Base-by-base conservation (phyloP, 2,329 filamentous ascomycete species). In the Helicocarpus griseus region DNA sequence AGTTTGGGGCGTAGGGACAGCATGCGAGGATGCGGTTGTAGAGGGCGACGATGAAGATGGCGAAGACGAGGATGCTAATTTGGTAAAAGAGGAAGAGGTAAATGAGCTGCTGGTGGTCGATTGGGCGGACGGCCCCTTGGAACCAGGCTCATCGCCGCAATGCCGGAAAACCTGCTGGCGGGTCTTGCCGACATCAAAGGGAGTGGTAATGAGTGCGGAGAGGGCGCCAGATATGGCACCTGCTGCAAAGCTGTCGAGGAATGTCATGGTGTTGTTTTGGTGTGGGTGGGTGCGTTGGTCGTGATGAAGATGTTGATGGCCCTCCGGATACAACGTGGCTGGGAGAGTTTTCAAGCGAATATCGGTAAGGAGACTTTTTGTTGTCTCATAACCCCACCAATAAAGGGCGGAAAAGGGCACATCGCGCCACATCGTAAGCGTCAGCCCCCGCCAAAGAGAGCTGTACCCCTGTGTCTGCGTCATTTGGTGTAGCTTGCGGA, bases 141-240 rank as follows among this genome's bases (percentile, higher is more conserved):
- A 56, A 2, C 61, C 45, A 9, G 57, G 53, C 46, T 67, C 64
- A 40, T 75, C 72, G 5, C 69, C 69, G 40, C 68, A 64, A 55
- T 93, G 83, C 45, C 80, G 79, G 60, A 84, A 85, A 0, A 96
- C 84, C 67, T 98, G 93, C 53, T 90, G 90, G 19, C 93, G 78
- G 4, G 93, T 98, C 74, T 98, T 98, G 60, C 93, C 93, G 0
- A 98, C 93, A 62, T 98, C 93, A 61, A 98, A 98, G 0, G 93
- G 93, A 53, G 87, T 96, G 0, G 93, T 98, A 19, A 93, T 77
- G 21, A 96, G 79, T 1, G 91, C 90, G 0, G 93, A 89, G 26
- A 93, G 78, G 0, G 87, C 85, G 3, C 93, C 93, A 0, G 90
- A 93, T 1, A 80, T 68, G 0, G 89, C 89, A 17, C 93, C 93